phyloP scores from a whole-genome alignment of 345 rosid species.

The Murraya koenigii region DNA sequence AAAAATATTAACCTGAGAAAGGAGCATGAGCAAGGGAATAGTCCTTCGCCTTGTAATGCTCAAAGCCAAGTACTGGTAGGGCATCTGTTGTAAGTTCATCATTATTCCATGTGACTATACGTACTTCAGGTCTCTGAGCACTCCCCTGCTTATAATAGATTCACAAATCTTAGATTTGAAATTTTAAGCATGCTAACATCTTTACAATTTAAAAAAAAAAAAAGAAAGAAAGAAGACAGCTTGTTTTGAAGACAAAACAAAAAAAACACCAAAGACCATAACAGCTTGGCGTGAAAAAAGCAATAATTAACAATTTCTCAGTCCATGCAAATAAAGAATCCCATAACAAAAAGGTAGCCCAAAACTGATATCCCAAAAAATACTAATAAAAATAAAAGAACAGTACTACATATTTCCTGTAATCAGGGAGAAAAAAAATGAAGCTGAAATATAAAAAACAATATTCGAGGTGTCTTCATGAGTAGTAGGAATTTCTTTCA shows the following conservation, averaged over 20 bases:
- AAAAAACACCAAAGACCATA: neutral
- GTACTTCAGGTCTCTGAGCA: conserved; percentile 98
- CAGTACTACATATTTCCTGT: neutral
- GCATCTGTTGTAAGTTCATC: conserved; percentile 99
- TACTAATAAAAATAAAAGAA: neutral
- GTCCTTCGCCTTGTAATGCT: conserved; percentile 97
- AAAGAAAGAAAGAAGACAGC: neutral
- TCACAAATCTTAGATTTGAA: conserved; percentile 16
- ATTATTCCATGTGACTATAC: conserved; percentile 85
- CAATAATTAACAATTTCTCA: neutral
- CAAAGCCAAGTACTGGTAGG: conserved; percentile 92
- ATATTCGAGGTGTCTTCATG: neutral
- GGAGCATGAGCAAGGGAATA: conserved; percentile 97
- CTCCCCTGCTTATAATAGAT: conserved; percentile 59
- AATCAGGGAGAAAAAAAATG: no score
- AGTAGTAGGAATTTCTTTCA: neutral
- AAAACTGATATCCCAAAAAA: neutral
- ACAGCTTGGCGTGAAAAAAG: neutral
- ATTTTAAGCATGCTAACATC: neutral
- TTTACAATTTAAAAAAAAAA: neutral
- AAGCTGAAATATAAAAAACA: neutral
- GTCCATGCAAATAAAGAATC: neutral
- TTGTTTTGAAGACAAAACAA: neutral
- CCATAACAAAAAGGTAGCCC: neutral
- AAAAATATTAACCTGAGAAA: conserved; percentile 70